These are phyloP conservation scores for Naumovozyma dairenensis DNA, from an alignment of 805 yeast genomes.

Conservation along the genomic window DNA sequence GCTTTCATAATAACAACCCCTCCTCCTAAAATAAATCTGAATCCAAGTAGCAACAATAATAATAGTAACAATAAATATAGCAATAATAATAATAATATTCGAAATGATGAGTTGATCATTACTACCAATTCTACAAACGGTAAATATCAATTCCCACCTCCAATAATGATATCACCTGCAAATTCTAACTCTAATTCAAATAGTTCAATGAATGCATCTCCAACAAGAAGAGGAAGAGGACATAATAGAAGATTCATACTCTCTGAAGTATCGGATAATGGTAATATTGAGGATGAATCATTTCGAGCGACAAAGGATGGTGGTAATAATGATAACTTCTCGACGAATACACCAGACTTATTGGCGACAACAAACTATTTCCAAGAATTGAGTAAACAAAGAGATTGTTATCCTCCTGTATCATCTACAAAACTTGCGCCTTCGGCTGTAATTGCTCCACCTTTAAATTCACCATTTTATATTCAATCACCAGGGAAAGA, in stretches of 20 bases:
- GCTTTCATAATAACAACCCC: neutral
- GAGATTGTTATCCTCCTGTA: neutral
- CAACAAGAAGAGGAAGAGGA: constrained; percentile 3
- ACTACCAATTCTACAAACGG: constrained; percentile 27
- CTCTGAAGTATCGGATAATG: too few species aligned
- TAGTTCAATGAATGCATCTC: constrained; percentile 22
- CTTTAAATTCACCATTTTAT: constrained; percentile 1
- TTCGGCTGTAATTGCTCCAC: too few species aligned
- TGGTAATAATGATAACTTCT: neutral
- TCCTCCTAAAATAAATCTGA: neutral
- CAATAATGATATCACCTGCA: constrained; percentile 7
- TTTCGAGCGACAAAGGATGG: too few species aligned
- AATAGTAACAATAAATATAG: too few species aligned
- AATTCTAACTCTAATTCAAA: constrained; percentile 15
- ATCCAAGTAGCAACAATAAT: too few species aligned
- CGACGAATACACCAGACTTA: neutral
- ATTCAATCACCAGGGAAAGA: constrained; percentile 8
- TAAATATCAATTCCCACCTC: constrained; percentile 29
- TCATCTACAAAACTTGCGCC: too few species aligned
- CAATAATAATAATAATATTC: too few species aligned
- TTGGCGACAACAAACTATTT: neutral
- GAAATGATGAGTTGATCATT: constrained; percentile 17
- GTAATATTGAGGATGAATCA: too few species aligned
- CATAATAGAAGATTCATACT: neutral
- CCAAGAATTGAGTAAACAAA: neutral